Evolutionary conservation across 1,284 basidiomycete species (phyloP).

Genomic region (Rhodotorula mucilaginosa): DNA sequence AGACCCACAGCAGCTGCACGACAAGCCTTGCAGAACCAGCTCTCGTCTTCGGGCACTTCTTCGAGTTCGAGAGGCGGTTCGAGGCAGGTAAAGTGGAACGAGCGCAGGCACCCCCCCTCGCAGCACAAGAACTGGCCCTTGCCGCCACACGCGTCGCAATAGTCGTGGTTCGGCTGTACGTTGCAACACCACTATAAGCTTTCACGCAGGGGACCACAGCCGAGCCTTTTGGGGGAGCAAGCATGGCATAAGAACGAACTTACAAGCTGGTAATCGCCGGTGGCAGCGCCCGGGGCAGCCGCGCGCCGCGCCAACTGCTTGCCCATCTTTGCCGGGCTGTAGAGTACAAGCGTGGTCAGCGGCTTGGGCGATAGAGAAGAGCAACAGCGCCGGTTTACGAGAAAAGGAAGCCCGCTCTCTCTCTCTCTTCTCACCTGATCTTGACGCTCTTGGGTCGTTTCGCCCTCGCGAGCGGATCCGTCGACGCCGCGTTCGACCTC

Average conservation of each 20-base stretch:
- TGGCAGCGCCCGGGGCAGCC: constrained; percentile 11
- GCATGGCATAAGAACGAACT: not conserved
- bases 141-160: constrained; percentile 82
- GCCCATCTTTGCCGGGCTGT: constrained; percentile 32
- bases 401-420: too few species aligned
- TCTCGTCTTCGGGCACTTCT: constrained; percentile 73
- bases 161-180: constrained; percentile 79
- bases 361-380: too few species aligned
- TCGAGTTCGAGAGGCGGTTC: constrained; percentile 87
- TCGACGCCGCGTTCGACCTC: constrained; percentile 11
- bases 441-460: constrained; percentile 41
- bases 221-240: not conserved
- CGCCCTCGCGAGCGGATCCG: constrained; percentile 30
- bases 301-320: constrained; percentile 31
- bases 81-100: constrained; percentile 94
- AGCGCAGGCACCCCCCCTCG: constrained; percentile 84
- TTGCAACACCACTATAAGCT: not conserved
- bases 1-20: constrained; percentile 33
- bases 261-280: constrained; percentile 18
- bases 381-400: too few species aligned
- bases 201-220: not conserved
- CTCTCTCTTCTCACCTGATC: constrained; percentile 28
- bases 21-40: constrained; percentile 74
- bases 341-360: too few species aligned
- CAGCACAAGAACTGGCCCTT: constrained; percentile 73